Evolutionary conservation across 1,284 basidiomycete genomes (phyloP), one percentile per base, ranked within the genome.

Genomic region (Caloboletus firmus): DNA sequence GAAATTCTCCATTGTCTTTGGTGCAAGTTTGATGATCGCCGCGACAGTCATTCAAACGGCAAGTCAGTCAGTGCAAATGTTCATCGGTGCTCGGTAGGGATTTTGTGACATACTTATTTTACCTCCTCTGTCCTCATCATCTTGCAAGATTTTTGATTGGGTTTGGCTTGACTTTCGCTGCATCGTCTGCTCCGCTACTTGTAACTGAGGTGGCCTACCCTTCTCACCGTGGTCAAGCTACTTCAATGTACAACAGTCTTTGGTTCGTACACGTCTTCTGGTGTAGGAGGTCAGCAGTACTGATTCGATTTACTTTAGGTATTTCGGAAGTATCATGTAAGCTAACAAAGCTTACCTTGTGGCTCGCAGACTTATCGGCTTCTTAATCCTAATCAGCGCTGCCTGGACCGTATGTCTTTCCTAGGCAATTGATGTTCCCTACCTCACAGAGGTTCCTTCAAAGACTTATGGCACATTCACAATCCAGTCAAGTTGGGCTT

Each of bases 121-220:
- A 6, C 20, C 10, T 5, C 17, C 43, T 7, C 22, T 45, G 30
- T 17, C 20, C 30, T 34, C 31, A 39, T 39, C 10, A 22, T 22
- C 20, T 45, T 39, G 20, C 32, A 11, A 45, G 44, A 17, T 45
- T 45, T 20, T 17, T 45, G 44, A 45, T 45, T n/a, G 44, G 44
- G 4, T 45, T 45, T 6, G 44, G 44, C 20, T 40, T 22, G 20
- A 45, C 44, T n/a, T 45, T 45, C 17, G 44, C 44, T 40, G 30
- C 44, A 45, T 39, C 31, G 7, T 37, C 44, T 47, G 85, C 86
- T 3, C 87, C 87, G 13, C 78, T 89, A 74, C 74, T 90, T 70
- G 82, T 91, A 51, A 84, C 85, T 39, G 89, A 92, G 68, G 72
- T 91, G 15, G 77, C 89, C 0, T 91, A 90, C 68, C 89, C 89